Percentiles rank a stretch among this genome's conserved stretches.
Conservation (phyloP, 305 asterid species). For the Fraxinus platypoda region DNA sequence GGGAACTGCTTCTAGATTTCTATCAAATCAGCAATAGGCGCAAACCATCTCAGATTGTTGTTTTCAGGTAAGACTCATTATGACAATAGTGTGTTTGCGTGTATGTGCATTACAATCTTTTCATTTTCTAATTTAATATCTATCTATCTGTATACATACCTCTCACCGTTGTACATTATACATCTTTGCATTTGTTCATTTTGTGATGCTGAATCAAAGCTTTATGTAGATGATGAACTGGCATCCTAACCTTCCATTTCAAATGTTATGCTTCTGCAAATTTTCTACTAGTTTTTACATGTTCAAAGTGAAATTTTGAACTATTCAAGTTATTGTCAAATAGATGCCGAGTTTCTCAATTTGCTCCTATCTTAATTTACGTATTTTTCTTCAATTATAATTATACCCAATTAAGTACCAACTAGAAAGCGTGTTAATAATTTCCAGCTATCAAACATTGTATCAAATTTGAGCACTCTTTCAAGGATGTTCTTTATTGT, state of each 20-base stretch:
- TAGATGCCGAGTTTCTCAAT: not conserved
- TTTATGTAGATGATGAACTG: slow-evolving; percentile 6
- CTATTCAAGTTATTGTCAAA: not conserved
- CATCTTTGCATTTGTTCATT: slow-evolving; percentile 4
- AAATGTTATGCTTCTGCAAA: not conserved
- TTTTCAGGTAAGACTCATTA: slow-evolving; percentile 63
- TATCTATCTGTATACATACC: not conserved
- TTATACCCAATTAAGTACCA: not conserved
- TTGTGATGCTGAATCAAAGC: not conserved
- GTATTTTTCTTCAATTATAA: not conserved
- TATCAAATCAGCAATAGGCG: slow-evolving; percentile 60
- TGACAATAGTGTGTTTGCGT: slow-evolving; percentile 2
- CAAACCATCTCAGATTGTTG: slow-evolving; percentile 75
- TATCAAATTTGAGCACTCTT: not conserved
- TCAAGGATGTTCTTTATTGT: not conserved
- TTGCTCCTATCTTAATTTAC: not conserved
- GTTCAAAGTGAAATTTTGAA: not conserved
- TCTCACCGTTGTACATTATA: not conserved
- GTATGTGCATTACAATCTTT: not conserved
- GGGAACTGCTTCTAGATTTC: slow-evolving; percentile 88
- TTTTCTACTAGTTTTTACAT: not conserved
- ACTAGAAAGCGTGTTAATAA: slow-evolving; percentile 10
- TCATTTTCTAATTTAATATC: slow-evolving; percentile 5
- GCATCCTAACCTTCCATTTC: not conserved
- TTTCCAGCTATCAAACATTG: slow-evolving; percentile 1